Base-by-base conservation (phyloP, 306 rosid genomes). In the Alnus rubra region DNA sequence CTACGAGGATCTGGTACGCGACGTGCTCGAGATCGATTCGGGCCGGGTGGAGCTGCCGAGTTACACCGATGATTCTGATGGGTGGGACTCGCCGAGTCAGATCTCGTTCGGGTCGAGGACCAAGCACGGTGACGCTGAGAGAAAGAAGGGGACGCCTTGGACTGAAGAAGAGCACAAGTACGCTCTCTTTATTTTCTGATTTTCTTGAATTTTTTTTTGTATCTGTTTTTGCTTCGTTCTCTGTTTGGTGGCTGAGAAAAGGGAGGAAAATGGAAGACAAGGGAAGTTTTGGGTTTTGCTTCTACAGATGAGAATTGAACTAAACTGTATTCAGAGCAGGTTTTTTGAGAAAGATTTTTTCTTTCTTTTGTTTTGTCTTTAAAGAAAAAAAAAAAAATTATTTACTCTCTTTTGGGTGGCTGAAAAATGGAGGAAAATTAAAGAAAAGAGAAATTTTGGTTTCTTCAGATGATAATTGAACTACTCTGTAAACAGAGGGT, bases 61-160 rank as follows among this genome's bases (percentile, higher is more conserved):
- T 23, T 96, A 93, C 52, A 47, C 88, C 0, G 99, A 91, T 73
- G 92, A 88, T 44, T 76, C 82, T 78, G 83, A 42, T 14, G 60
- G 79, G 11, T 92, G 93, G 97, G 97, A 90, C 74, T 73, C 90
- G 9, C 73, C 88, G 2, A 82, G 84, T 75, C 93, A 89, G 84
- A 95, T 95, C 75, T 89, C 93, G 4, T 93, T 92, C 30, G 91
- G 87, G 23, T 78, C 88, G 2, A 90, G 85, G 28, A 9, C 75
- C 4, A 90, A 39, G 75, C 67, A 75, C 2, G 54, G 76, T 4
- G 97, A 94, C 0, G 75, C 80, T 28, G 98, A 94, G 14, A 88
- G 97, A 82, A 94, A 94, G 89, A 94, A 89, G 50, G 97, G 97
- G 0, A 93, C 93, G 3, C 97, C 98, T 0, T 94, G 98, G 98